These are phyloP conservation scores for Alternaria angustiovoidea DNA, from an alignment of 2,329 filamentous ascomycete species.

Conservation along the genomic window DNA sequence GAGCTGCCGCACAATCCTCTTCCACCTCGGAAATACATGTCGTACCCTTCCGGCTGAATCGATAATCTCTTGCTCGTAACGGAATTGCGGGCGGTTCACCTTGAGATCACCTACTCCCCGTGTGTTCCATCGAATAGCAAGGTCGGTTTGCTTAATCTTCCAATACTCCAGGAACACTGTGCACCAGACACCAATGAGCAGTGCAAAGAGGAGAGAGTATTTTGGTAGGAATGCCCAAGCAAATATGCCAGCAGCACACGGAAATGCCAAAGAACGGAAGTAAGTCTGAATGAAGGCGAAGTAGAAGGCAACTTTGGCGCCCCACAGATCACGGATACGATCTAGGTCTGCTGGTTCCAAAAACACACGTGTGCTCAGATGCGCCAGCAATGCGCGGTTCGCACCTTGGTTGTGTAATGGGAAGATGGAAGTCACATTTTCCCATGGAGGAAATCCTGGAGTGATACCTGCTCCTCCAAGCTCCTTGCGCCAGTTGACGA, in stretches of 20 bases:
- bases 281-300: conserved; percentile 49
- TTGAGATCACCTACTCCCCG: conserved; percentile 42
- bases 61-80: conserved; percentile 32
- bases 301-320: conserved; percentile 66
- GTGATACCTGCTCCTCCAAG: conserved; percentile 83
- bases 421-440: conserved; percentile 76
- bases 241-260: conserved; percentile 40
- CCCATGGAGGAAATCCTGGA: conserved; percentile 73
- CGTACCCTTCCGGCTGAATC: conserved; percentile 37
- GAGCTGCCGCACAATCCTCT: conserved; percentile 39
- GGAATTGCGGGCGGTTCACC: conserved; percentile 41
- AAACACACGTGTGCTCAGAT: conserved; percentile 76
- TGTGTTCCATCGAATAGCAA: conserved; percentile 46
- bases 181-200: conserved; percentile 45
- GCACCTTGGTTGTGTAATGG: conserved; percentile 79
- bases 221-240: conserved; percentile 43
- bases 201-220: conserved; percentile 42
- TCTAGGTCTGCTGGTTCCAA: conserved; percentile 73
- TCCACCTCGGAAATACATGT: conserved; percentile 43
- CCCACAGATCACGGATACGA: conserved; percentile 77
- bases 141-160: conserved; percentile 44
- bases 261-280: conserved; percentile 41
- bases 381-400: conserved; percentile 78
- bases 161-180: conserved; percentile 48
- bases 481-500: conserved; percentile 75